Evolutionary conservation across 2,329 filamentous ascomycete species (phyloP).

Genomic region (Penicillium sp.): DNA sequence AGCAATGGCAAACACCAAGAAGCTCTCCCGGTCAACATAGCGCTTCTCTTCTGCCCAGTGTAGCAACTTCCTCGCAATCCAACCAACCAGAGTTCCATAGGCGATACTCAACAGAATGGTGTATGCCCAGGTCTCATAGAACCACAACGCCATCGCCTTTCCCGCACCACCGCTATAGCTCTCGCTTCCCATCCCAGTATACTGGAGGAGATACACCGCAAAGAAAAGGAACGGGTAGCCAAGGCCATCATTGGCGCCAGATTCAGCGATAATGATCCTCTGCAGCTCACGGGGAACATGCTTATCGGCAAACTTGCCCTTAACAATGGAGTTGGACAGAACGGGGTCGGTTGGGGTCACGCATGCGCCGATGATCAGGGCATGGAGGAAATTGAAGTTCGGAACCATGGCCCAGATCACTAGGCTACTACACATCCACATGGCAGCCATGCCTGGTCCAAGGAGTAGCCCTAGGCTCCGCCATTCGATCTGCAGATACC

Average conservation of each 20-base stretch:
- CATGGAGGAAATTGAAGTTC: constrained; percentile 69
- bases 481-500: constrained; percentile 78
- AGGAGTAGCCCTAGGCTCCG: constrained; percentile 70
- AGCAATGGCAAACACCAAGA: constrained; percentile 80
- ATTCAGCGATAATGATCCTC: constrained; percentile 77
- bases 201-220: constrained; percentile 79
- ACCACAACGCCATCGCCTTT: constrained; percentile 75
- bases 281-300: constrained; percentile 81
- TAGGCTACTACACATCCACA: constrained; percentile 83
- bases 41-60: constrained; percentile 79
- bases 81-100: constrained; percentile 76
- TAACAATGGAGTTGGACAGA: constrained; percentile 83
- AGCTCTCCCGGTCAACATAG: constrained; percentile 83
- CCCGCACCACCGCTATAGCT: constrained; percentile 58
- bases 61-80: constrained; percentile 75
- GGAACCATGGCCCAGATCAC: constrained; percentile 76
- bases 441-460: constrained; percentile 77
- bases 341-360: constrained; percentile 92
- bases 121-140: constrained; percentile 81
- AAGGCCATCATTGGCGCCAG: constrained; percentile 83
- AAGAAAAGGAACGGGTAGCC: constrained; percentile 88
- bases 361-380: constrained; percentile 76
- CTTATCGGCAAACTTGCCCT: constrained; percentile 88
- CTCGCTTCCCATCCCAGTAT: constrained; percentile 58
- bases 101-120: constrained; percentile 73